Evolutionary conservation across 2,329 filamentous ascomycete genomes (phyloP).

Genomic region (Claviceps humidiphila): DNA sequence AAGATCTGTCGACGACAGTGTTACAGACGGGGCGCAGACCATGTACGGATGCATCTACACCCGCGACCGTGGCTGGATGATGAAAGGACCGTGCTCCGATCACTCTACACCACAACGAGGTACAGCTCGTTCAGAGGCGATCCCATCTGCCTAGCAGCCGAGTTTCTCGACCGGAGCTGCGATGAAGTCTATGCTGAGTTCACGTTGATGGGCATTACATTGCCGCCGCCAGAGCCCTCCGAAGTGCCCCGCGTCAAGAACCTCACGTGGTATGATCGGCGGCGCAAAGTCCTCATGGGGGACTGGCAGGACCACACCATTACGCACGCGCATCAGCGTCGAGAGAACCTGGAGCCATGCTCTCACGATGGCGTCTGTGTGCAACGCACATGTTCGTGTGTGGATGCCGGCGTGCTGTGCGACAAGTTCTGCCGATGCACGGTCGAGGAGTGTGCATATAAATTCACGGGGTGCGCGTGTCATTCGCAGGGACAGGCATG

Average conservation of each 20-base stretch:
- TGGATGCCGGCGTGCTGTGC: conserved; percentile 47
- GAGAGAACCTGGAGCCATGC: conserved; percentile 51
- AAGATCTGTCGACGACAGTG: conserved; percentile 28
- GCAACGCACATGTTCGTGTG: conserved; percentile 48
- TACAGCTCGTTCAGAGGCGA: conserved; percentile 27
- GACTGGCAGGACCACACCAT: conserved; percentile 44
- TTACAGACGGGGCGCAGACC: conserved; percentile 17
- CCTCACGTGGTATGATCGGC: conserved; percentile 43
- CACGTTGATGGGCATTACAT: conserved; percentile 11
- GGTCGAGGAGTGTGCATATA: conserved; percentile 43
- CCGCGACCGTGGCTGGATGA: conserved; percentile 31
- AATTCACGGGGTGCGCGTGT: conserved; percentile 56
- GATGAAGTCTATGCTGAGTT: conserved; percentile 32
- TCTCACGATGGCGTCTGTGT: conserved; percentile 57
- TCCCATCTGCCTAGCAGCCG: conserved; percentile 35
- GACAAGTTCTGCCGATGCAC: conserved; percentile 60
- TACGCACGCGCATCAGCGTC: conserved; percentile 41
- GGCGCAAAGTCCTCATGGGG: conserved; percentile 37
- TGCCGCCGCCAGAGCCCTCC: conserved; percentile 13
- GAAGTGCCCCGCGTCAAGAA: conserved; percentile 28
- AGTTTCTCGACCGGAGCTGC: conserved; percentile 37
- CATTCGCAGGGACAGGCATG: conserved; percentile 46
- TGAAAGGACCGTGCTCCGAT: conserved; percentile 34
- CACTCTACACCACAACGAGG: conserved; percentile 29
- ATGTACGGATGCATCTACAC: conserved; percentile 4